Evolutionary conservation across 768 basidiomycete genomes (phyloP).

Genomic region (Lactarius hengduanensis): DNA sequence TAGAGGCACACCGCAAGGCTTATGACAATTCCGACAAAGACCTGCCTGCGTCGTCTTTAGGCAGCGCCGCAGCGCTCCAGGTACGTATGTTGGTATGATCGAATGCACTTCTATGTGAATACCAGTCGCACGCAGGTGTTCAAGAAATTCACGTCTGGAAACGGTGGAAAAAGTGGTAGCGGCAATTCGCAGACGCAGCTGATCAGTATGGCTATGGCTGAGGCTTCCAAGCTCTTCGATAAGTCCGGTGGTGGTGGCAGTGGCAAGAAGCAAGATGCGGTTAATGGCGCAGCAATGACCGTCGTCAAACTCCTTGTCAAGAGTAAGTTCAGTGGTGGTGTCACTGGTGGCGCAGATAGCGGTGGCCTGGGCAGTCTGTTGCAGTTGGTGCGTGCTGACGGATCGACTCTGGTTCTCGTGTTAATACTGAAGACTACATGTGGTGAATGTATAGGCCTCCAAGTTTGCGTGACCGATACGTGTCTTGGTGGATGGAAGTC

Average conservation of each 20-base stretch:
- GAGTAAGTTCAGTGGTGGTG: constrained; percentile 52
- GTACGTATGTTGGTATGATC: constrained; percentile 36
- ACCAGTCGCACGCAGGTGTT: constrained; percentile 45
- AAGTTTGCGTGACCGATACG: constrained; percentile 8
- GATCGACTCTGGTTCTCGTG: constrained; percentile 20
- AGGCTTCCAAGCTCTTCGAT: constrained; percentile 76
- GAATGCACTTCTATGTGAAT: background rate
- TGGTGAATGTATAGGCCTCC: constrained; percentile 18
- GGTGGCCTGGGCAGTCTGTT: constrained; percentile 65
- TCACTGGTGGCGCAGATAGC: constrained; percentile 61
- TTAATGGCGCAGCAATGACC: constrained; percentile 83
- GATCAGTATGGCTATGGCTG: constrained; percentile 84
- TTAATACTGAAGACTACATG: constrained; percentile 21
- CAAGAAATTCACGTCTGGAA: constrained; percentile 64
- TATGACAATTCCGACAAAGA: constrained; percentile 54
- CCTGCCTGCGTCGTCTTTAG: constrained; percentile 62
- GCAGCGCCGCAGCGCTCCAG: constrained; percentile 77
- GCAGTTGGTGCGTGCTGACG: constrained; percentile 31
- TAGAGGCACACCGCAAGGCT: constrained; percentile 57
- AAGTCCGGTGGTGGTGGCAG: constrained; percentile 59
- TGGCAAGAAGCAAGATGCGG: constrained; percentile 77
- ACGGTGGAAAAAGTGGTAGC: constrained; percentile 39
- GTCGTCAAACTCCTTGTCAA: constrained; percentile 81
- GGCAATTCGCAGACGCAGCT: constrained; percentile 56
- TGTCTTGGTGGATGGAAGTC: background rate